Conservation (phyloP, 352 stramenopile genomes). For the Phytophthora podocarpi region DNA sequence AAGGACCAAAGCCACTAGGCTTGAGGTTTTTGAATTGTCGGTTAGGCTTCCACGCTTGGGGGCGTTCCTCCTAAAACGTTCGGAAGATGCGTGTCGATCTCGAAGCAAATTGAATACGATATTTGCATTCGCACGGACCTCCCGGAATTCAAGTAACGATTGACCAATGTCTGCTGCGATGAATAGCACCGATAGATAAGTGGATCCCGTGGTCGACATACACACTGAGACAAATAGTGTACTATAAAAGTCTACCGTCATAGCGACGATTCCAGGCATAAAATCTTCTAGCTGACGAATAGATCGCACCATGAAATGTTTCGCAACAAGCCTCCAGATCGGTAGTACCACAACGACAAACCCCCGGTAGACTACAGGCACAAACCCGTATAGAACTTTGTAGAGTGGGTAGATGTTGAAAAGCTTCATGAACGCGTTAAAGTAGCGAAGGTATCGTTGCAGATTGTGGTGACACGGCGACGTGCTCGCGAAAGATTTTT, state of each 20-base stretch:
- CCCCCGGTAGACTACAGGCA: not conserved
- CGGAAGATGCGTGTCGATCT: not conserved
- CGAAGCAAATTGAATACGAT: not conserved
- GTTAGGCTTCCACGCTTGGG: not conserved
- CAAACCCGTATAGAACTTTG: constrained; percentile 10
- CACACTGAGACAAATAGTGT: constrained; percentile 23
- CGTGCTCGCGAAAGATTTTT: not conserved
- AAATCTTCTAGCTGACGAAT: constrained; percentile 10
- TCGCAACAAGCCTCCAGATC: constrained; percentile 10
- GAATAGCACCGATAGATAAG: not conserved
- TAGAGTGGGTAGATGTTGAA: constrained; percentile 6
- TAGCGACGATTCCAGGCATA: constrained; percentile 6
- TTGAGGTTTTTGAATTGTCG: not conserved
- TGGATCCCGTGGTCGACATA: constrained; percentile 10
- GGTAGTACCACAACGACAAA: not conserved
- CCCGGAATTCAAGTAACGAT: constrained; percentile 7
- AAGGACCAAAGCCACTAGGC: not conserved
- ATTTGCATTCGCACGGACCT: constrained; percentile 3
- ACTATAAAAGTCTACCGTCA: constrained; percentile 16
- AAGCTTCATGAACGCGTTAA: not conserved
- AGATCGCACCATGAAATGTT: constrained; percentile 1
- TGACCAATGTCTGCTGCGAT: constrained; percentile 2
- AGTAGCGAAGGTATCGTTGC: not conserved
- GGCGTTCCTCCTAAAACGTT: not conserved
- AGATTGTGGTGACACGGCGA: not conserved